Evolutionary conservation across 2,329 filamentous ascomycete species (phyloP), one percentile per base, ranked within the genome.

Genomic region (Arthrobotrys megalospora): DNA sequence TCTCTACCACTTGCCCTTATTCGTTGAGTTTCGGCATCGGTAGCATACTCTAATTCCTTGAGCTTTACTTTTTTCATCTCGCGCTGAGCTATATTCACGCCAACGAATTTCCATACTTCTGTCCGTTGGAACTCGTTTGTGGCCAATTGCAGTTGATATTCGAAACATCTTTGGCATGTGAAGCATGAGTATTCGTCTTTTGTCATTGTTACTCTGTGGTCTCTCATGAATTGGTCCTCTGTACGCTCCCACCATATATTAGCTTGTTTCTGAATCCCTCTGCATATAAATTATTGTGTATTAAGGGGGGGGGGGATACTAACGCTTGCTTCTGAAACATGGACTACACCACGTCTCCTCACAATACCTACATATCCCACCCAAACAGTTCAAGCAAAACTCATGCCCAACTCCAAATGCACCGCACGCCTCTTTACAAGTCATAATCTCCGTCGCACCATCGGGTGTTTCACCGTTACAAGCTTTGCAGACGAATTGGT

Each of bases 131-230:
- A 16, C 16, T 78, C 75, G 6, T 21, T 78, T 34, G 63, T 72
- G 1, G 75, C 67, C 28, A 65, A 72, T 11, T 50, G n/a, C 4
- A 78, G 67, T 50, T 78, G 75, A 10, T 21, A n/a, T 32, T 78
- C 75, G 24, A 78, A 78, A 47, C 75, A 78, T 8, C 19, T 21
- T 32, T 78, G 62, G 21, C 75, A 78, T 8, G 75, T 72, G 19
- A 21, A 41, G 28, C 43, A 55, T 3, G 55, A 47, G 6, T 24
- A 63, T 41, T 67, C 36, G 32, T 78, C 67, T n/a, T 62, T 63
- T 7, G 7, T 34, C 53, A 72, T 68, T 3, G 5, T 7, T 2
- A 63, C 53, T 12, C 45, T 43, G 14, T 78, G 52, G 12, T 78
- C 75, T 21, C 38, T 32, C 6, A 38, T 2, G 34, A 78, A 67